Evolutionary conservation across 1,139 yeast species (phyloP).

Genomic region (Diutina pseudorugosa): DNA sequence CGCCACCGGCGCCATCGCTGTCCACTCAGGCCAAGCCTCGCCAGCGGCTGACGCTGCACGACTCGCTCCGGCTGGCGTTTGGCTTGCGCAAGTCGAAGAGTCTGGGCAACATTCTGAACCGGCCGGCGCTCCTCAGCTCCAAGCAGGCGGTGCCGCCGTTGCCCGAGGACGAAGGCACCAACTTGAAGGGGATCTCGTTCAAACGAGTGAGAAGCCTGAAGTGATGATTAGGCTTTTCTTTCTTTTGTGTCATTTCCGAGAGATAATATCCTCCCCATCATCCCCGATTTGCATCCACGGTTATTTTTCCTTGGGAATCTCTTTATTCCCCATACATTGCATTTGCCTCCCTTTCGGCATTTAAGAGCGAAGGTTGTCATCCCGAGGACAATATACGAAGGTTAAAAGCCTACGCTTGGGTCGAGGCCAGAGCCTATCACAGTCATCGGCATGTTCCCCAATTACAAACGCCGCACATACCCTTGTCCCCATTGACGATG

Average conservation of each 20-base stretch:
- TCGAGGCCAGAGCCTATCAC: no score
- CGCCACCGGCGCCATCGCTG: background rate
- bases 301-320: no score
- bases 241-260: no score
- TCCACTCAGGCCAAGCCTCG: background rate
- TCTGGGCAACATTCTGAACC: background rate
- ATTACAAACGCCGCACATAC: no score
- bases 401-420: background rate
- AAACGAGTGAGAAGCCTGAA: background rate
- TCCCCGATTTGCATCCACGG: background rate
- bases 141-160: background rate
- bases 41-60: background rate
- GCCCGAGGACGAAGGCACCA: background rate
- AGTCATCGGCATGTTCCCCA: no score
- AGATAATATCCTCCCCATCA: background rate
- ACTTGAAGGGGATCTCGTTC: background rate
- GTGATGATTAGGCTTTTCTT: background rate
- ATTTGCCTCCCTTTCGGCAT: no score
- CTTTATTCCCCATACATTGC: no score
- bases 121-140: background rate
- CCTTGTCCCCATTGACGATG: no score
- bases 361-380: no score
- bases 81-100: background rate
- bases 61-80: conserved; percentile 1
- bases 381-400: background rate